These are phyloP conservation scores for Mrakia gelida DNA, from an alignment of 768 basidiomycete genomes.

Conservation along the genomic window DNA sequence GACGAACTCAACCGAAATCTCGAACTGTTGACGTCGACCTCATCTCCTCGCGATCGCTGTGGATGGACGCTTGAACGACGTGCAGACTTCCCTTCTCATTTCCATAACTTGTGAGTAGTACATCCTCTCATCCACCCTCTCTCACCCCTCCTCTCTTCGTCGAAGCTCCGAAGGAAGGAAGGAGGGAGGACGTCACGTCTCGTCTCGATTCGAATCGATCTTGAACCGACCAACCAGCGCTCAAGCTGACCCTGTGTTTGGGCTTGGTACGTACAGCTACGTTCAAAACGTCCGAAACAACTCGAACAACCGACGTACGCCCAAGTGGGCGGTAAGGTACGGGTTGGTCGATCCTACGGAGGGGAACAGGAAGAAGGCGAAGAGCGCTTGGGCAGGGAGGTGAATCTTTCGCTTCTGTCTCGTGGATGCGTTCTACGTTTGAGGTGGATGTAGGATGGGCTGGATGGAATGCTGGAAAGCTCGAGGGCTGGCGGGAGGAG, in stretches of 20 bases:
- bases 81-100: constrained; percentile 58
- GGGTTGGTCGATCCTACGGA: constrained; percentile 79
- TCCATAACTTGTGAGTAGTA: constrained; percentile 57
- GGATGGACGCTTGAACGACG: background rate
- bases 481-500: background rate
- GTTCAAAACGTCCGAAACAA: constrained; percentile 89
- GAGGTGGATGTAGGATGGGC: too few species aligned
- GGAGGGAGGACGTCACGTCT: background rate
- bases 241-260: background rate
- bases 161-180: background rate
- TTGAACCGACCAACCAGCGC: too few species aligned
- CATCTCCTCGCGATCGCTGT: background rate
- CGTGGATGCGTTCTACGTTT: too few species aligned
- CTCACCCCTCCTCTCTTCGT: background rate
- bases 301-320: constrained; percentile 83
- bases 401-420: constrained; percentile 40
- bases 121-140: background rate
- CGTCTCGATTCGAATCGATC: background rate
- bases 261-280: constrained; percentile 33
- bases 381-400: constrained; percentile 79
- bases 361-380: constrained; percentile 69
- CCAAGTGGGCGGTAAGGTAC: constrained; percentile 83
- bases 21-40: background rate
- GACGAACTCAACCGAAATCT: too few species aligned
- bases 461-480: too few species aligned